Evolutionary conservation across 306 rosid species (phyloP).

Genomic region (Sicyos edulis): DNA sequence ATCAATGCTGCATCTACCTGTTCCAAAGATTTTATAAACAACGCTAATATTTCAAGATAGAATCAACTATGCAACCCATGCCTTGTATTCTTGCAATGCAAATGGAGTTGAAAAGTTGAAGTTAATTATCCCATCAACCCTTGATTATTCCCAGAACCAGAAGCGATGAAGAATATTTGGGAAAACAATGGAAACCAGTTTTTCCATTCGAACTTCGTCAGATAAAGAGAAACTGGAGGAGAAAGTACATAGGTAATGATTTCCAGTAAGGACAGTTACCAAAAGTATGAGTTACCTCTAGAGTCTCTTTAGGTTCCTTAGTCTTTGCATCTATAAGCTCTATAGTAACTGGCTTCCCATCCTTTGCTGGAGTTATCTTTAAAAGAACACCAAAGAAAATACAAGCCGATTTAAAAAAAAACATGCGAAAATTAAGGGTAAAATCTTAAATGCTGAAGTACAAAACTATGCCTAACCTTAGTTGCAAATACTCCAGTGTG

Average conservation of each 20-base stretch:
- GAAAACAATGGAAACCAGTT: neutral
- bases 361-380: slow-evolving; percentile 96
- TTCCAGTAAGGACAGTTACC: neutral
- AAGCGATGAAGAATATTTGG: neutral
- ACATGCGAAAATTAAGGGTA: slow-evolving; percentile 23
- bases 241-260: neutral
- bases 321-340: slow-evolving; percentile 98
- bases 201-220: too few species aligned
- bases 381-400: slow-evolving; percentile 21
- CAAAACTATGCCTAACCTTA: slow-evolving; percentile 52
- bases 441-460: slow-evolving; percentile 20
- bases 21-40: slow-evolving; percentile 20
- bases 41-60: neutral
- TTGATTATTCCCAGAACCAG: neutral
- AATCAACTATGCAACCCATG: neutral
- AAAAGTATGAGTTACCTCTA: slow-evolving; percentile 60
- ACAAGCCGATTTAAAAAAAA: slow-evolving; percentile 11
- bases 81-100: slow-evolving; percentile 11
- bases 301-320: slow-evolving; percentile 74
- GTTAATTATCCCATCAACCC: neutral
- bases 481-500: slow-evolving; percentile 94
- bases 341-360: slow-evolving; percentile 85
- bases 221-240: neutral
- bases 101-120: neutral
- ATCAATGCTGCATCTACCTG: slow-evolving; percentile 96